Evolutionary conservation across 176 grass and related monocot genomes (phyloP), one percentile per base, ranked within the genome.

Genomic region (Musa acuminata): DNA sequence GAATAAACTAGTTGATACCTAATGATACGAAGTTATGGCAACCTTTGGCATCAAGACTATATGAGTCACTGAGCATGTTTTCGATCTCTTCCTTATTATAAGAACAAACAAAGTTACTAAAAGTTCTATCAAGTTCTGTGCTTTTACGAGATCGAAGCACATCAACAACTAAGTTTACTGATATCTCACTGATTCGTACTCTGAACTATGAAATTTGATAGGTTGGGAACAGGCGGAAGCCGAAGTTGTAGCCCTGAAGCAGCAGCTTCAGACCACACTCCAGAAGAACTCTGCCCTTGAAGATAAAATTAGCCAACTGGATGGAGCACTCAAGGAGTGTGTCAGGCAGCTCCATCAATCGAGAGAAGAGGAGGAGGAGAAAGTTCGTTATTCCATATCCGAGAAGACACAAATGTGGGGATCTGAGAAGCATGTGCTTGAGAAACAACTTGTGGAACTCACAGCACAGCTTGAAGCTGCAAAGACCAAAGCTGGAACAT

Each of bases 171-270:
- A 43, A 43, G 35, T 43, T 43, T 6, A 43, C 4, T 43, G 35
- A 43, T 48, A 6, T 19, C 14, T 12, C 11, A 20, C 20, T 12
- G 63, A 20, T 50, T 51, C 5, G 12, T 51, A 21, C 9, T 53
- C 71, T 26, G n/a, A 72, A 77, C 23, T 52, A 58, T 76, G 48
- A 70, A 79, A 66, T 59, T 65, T 53, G 72, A 52, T 74, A 99
- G 96, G 96, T 22, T 99, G 96, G 96, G 96, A 99, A 83, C 86
- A 91, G 78, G 96, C 96, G 50, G 96, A 95, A 85, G 66, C 35
- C 52, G 96, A 99, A 83, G 86, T 89, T 78, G 77, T 50, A 84
- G 60, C 83, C 53, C 82, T 99, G 48, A 99, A 99, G 80, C 73
- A 78, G 26, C 82, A 89, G 55, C 86, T 99, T 55, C 88, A 99